Percentiles rank a stretch among this genome's conserved stretches.
These are phyloP conservation scores for Pseudomonodictys pantanalensis DNA, from an alignment of 495 filamentous ascomycete genomes.

Conservation along the genomic window DNA sequence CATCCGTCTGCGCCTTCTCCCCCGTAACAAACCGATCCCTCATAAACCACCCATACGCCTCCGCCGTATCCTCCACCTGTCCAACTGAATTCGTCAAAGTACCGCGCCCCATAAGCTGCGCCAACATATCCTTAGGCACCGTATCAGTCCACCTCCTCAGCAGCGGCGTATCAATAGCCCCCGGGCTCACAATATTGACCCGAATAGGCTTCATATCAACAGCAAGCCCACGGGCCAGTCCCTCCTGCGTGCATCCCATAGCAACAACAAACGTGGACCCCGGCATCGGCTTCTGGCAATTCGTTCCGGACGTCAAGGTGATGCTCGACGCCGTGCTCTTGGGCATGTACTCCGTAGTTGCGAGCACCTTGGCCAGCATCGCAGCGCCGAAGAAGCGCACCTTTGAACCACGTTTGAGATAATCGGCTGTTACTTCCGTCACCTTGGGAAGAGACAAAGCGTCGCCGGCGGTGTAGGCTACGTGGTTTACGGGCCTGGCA, in stretches of 20 bases:
- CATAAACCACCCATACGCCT: constrained; percentile 65
- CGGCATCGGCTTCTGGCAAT: constrained; percentile 45
- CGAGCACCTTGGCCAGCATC: constrained; percentile 51
- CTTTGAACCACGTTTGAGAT: background rate
- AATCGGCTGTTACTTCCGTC: constrained; percentile 41
- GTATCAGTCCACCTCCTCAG: constrained; percentile 43
- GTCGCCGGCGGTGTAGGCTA: constrained; percentile 61
- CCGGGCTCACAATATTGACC: constrained; percentile 59
- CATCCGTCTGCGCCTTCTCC: constrained; percentile 19
- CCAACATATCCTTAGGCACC: constrained; percentile 36
- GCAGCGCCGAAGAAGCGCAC: constrained; percentile 54
- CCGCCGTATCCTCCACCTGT: constrained; percentile 56
- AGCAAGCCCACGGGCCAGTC: constrained; percentile 52
- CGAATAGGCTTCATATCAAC: constrained; percentile 57
- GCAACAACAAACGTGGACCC: constrained; percentile 49
- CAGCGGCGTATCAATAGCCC: constrained; percentile 54
- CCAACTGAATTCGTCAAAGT: constrained; percentile 50
- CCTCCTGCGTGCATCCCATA: constrained; percentile 41
- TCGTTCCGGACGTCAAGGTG: constrained; percentile 53
- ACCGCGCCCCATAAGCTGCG: constrained; percentile 34
- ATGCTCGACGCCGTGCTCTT: constrained; percentile 46
- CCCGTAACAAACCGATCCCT: constrained; percentile 57
- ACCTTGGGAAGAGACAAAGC: constrained; percentile 41
- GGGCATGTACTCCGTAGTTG: constrained; percentile 43
- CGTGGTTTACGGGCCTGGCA: constrained; percentile 52